Percentiles rank a stretch among this genome's conserved stretches.
These are phyloP conservation scores for Amanita pseudoporphyria DNA, from an alignment of 768 basidiomycete genomes.

Conservation along the genomic window DNA sequence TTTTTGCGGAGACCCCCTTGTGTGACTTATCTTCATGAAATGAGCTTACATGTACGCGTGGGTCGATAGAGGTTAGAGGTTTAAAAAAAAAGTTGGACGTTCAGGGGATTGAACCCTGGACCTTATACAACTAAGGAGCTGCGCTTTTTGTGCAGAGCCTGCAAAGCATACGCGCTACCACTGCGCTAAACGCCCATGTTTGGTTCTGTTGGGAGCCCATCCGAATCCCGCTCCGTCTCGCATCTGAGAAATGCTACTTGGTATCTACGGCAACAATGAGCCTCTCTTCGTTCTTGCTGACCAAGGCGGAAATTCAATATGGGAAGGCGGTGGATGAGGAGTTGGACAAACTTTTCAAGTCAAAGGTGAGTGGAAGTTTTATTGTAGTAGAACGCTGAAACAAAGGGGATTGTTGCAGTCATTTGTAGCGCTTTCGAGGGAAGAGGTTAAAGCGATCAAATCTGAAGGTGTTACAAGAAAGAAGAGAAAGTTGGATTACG, in stretches of 20 bases:
- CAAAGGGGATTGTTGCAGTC: background rate
- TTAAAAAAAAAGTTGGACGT: constrained; percentile 17
- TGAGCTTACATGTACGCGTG: too few species aligned
- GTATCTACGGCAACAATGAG: background rate
- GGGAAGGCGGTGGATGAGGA: background rate
- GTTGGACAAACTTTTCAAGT: constrained; percentile 3
- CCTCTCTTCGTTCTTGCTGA: constrained; percentile 3
- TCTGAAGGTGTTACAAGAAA: background rate
- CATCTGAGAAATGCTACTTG: background rate
- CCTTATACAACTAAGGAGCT: constrained; percentile 23
- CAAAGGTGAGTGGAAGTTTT: background rate
- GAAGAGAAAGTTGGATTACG: constrained; percentile 1
- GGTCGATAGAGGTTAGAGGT: background rate
- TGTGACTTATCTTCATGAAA: too few species aligned
- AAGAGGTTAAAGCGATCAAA: background rate
- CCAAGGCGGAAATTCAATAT: background rate
- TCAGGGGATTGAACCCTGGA: constrained; percentile 35
- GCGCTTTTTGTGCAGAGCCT: constrained; percentile 12
- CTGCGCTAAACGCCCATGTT: constrained; percentile 21
- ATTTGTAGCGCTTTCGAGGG: background rate
- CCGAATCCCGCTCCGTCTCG: background rate
- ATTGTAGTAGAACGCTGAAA: background rate
- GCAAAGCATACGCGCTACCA: constrained; percentile 37
- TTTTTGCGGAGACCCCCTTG: too few species aligned
- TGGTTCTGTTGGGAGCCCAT: background rate